Percentiles rank a stretch among this genome's conserved stretches.
Conservation (phyloP, 108 stramenopile species). For the Discostella pseudostelligera region DNA sequence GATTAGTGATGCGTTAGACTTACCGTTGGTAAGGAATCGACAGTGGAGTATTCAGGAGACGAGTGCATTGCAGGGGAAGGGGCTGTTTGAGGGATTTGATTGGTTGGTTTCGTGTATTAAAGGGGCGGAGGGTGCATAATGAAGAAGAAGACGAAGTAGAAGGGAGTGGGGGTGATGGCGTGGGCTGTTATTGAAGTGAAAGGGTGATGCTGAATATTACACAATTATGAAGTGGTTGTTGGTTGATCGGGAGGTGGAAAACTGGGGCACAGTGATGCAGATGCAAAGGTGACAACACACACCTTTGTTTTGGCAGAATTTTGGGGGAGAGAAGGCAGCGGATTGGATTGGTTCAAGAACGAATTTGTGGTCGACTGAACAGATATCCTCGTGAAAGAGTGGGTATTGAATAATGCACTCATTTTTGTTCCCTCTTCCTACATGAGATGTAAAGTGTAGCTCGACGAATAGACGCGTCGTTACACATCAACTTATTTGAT, state of each 20-base stretch:
- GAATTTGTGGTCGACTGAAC: too few species aligned
- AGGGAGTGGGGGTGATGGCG: too few species aligned
- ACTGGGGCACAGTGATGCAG: neutral
- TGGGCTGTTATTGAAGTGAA: too few species aligned
- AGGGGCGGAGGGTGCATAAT: slow-evolving; percentile 64
- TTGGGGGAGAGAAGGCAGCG: neutral
- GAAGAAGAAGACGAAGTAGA: neutral
- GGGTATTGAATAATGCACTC: too few species aligned
- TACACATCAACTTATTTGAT: too few species aligned
- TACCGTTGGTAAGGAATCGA: slow-evolving; percentile 94
- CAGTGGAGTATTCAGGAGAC: slow-evolving; percentile 99
- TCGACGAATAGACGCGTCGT: too few species aligned
- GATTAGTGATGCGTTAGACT: slow-evolving; percentile 94
- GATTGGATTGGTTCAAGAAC: too few species aligned
- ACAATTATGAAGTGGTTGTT: neutral
- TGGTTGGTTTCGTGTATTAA: slow-evolving; percentile 97
- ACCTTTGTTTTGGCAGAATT: neutral
- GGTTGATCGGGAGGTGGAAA: neutral
- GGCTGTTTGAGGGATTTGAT: slow-evolving; percentile 99
- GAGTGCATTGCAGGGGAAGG: slow-evolving; percentile 97
- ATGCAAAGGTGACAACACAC: neutral
- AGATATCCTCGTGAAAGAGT: too few species aligned
- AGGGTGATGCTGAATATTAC: neutral
- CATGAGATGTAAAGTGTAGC: too few species aligned
- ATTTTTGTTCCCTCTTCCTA: too few species aligned